Conservation (phyloP, 2,329 filamentous ascomycete genomes). For the Xylaria sp. region DNA sequence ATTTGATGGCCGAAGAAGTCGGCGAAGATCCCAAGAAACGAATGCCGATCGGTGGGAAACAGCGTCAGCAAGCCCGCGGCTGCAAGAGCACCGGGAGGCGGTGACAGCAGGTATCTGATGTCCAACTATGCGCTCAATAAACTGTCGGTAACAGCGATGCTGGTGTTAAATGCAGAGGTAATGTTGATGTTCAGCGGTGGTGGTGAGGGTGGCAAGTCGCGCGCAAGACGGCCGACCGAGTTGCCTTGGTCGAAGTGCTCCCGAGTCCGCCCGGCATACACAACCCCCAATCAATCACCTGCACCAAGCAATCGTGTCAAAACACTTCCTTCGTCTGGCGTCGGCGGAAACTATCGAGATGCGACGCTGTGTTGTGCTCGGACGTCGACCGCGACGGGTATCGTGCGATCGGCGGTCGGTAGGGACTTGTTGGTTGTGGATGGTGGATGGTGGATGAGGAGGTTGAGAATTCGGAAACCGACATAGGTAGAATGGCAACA, state of each 20-base stretch:
- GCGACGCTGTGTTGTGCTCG: conserved; percentile 14
- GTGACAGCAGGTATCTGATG: conserved; percentile 4
- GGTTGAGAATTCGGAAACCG: conserved; percentile 36
- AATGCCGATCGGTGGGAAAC: conserved; percentile 24
- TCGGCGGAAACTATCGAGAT: conserved; percentile 17
- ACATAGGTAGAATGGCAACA: conserved; percentile 30
- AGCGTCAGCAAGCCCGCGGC: conserved; percentile 2
- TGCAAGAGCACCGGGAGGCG: conserved; percentile 4
- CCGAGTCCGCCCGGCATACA: conserved; percentile 52
- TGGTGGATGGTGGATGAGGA: conserved; percentile 17
- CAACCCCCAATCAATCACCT: conserved; percentile 34
- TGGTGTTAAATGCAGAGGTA: not conserved
- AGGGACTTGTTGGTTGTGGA: conserved; percentile 22
- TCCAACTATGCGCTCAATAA: conserved; percentile 18
- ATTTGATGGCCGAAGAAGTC: conserved; percentile 26
- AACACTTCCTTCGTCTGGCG: conserved; percentile 1
- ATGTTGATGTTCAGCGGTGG: conserved; percentile 10
- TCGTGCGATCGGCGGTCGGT: conserved; percentile 22
- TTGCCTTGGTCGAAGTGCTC: conserved; percentile 48
- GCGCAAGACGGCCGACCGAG: conserved; percentile 53
- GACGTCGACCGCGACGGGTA: conserved; percentile 6
- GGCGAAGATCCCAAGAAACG: conserved; percentile 25
- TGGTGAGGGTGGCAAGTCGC: conserved; percentile 50
- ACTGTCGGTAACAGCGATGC: not conserved
- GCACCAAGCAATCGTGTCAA: conserved; percentile 23